Evolutionary conservation across 108 stramenopile genomes (phyloP).

Genomic region (Skeletonema potamos): DNA sequence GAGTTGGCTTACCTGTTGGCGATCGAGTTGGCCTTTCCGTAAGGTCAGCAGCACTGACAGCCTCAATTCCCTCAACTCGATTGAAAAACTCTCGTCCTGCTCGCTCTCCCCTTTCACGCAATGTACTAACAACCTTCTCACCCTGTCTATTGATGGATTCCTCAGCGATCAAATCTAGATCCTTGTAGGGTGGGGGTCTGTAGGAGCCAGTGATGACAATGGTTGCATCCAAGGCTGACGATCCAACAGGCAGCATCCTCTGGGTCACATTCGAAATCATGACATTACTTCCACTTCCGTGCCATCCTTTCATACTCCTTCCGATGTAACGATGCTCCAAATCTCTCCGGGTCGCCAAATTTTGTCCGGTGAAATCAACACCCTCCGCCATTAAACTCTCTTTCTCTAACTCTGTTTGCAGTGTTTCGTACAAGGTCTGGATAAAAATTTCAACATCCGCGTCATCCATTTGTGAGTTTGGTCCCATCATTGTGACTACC

Average conservation of each 20-base stretch:
- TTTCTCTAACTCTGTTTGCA: neutral
- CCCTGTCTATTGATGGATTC: neutral
- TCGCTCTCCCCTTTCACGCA: neutral
- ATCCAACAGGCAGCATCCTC: neutral
- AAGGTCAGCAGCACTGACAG: neutral
- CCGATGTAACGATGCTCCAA: neutral
- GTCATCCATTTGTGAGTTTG: neutral
- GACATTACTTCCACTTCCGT: neutral
- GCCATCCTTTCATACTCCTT: neutral
- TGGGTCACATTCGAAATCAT: neutral
- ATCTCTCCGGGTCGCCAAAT: neutral
- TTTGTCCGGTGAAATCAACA: neutral
- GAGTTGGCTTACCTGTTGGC: neutral
- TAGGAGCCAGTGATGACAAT: neutral
- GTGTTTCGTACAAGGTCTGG: neutral
- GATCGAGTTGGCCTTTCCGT: neutral
- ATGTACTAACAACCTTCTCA: neutral
- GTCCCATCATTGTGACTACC: neutral
- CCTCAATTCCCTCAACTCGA: neutral
- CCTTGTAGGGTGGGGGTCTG: neutral
- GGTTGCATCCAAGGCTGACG: neutral
- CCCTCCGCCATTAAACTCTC: neutral
- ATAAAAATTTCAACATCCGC: neutral
- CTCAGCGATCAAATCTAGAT: neutral
- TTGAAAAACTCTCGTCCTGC: constrained; percentile 2